Conservation (phyloP, 352 stramenopile genomes). For the Globisporangium solare region DNA sequence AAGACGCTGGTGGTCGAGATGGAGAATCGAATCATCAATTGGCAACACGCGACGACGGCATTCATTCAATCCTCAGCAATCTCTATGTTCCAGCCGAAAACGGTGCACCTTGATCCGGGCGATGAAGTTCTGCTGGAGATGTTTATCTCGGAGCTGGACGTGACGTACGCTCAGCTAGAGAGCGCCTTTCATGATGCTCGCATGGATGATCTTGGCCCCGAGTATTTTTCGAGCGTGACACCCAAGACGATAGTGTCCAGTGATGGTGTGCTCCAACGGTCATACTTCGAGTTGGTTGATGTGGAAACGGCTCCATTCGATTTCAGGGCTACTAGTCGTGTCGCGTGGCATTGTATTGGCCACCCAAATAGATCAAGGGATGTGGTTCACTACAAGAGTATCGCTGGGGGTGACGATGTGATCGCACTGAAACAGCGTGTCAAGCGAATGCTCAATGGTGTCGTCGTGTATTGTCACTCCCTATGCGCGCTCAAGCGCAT, state of each 20-base stretch:
- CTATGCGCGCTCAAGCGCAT: slow-evolving; percentile 5
- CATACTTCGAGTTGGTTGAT: slow-evolving; percentile 10
- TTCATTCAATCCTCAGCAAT: not conserved
- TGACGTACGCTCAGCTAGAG: slow-evolving; percentile 5
- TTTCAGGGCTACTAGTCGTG: not conserved
- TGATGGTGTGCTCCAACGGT: not conserved
- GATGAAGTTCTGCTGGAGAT: slow-evolving; percentile 13
- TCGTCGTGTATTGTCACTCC: not conserved
- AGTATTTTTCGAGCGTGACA: not conserved
- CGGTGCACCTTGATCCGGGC: slow-evolving; percentile 2
- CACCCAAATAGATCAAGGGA: not conserved
- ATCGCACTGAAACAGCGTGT: slow-evolving; percentile 6
- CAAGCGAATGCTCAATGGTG: not conserved
- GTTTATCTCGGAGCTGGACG: slow-evolving; percentile 11
- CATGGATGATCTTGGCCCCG: not conserved
- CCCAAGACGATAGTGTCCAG: not conserved
- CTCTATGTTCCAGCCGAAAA: not conserved
- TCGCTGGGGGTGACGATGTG: slow-evolving; percentile 5
- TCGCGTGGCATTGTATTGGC: not conserved
- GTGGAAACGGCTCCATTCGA: slow-evolving; percentile 6
- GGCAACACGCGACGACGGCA: not conserved
- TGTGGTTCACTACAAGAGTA: not conserved
- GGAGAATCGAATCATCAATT: slow-evolving; percentile 9
- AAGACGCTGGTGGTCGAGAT: slow-evolving; percentile 4
- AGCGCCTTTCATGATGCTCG: slow-evolving; percentile 2